phyloP scores from a whole-genome alignment of 1,139 yeast genomes.

The Oligophagozyma castellii region DNA sequence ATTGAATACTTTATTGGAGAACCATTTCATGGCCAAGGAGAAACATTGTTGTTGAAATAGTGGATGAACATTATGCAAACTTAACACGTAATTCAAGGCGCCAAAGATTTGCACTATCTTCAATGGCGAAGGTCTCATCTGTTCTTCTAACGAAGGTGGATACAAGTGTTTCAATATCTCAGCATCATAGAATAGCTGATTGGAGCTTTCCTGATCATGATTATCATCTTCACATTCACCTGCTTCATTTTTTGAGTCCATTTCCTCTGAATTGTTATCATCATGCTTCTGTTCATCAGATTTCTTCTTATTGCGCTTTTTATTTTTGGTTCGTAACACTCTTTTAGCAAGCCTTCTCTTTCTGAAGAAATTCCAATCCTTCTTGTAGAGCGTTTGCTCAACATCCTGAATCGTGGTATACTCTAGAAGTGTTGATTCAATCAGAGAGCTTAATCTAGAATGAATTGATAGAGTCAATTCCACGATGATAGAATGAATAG shows the following conservation, averaged over 20 bases:
- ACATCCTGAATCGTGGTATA: constrained; percentile 57
- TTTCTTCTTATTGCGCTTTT: constrained; percentile 5
- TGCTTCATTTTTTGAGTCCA: background rate
- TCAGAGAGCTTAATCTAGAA: constrained; percentile 39
- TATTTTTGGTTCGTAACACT: constrained; percentile 6
- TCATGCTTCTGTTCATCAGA: constrained; percentile 6
- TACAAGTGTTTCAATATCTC: constrained; percentile 56
- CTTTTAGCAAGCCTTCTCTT: constrained; percentile 28
- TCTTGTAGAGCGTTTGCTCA: constrained; percentile 42
- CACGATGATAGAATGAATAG: constrained; percentile 47
- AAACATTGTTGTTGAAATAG: constrained; percentile 62
- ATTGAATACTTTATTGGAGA: constrained; percentile 62
- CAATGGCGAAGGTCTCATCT: constrained; percentile 75
- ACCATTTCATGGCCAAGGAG: constrained; percentile 68
- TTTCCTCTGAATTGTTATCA: constrained; percentile 1
- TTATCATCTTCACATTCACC: constrained; percentile 3
- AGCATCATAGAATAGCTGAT: constrained; percentile 32
- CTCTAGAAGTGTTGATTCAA: constrained; percentile 51
- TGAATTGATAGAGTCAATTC: constrained; percentile 54
- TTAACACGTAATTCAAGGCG: constrained; percentile 75
- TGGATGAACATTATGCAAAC: constrained; percentile 68
- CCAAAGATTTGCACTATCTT: constrained; percentile 77
- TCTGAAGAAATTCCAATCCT: constrained; percentile 66
- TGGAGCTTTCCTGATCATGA: constrained; percentile 1
- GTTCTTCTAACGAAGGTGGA: constrained; percentile 57